A percentile compares a stretch with the other conserved stretches of the same genome.
phyloP scores from a whole-genome alignment of 495 filamentous ascomycete species.

The Penicillium fimorum region DNA sequence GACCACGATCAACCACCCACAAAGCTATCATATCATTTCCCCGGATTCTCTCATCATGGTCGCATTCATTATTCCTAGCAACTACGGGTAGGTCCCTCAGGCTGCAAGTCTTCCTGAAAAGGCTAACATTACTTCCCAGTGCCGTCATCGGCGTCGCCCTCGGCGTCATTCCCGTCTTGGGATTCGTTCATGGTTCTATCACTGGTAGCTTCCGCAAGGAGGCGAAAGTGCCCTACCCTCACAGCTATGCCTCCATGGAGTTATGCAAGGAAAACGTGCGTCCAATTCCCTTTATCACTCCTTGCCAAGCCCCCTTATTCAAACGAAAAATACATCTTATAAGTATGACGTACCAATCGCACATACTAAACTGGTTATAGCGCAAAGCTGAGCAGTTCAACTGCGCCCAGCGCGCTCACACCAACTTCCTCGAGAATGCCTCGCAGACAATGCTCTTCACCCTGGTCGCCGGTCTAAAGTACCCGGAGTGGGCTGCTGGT shows the following conservation, averaged over 20 bases:
- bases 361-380: slow-evolving; percentile 16
- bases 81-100: slow-evolving; percentile 47
- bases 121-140: slow-evolving; percentile 32
- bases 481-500: slow-evolving; percentile 52
- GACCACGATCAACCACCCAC: neutral
- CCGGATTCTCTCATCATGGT: slow-evolving; percentile 29
- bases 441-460: slow-evolving; percentile 55
- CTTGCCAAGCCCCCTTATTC: neutral
- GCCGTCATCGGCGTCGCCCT: slow-evolving; percentile 60
- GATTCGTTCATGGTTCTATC: slow-evolving; percentile 56
- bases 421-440: slow-evolving; percentile 68
- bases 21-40: neutral
- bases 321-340: neutral
- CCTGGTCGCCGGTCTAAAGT: slow-evolving; percentile 57
- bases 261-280: slow-evolving; percentile 54
- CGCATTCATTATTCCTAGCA: slow-evolving; percentile 44
- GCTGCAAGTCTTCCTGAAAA: neutral
- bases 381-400: slow-evolving; percentile 53
- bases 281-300: neutral
- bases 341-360: neutral
- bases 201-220: slow-evolving; percentile 47
- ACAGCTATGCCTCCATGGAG: slow-evolving; percentile 59
- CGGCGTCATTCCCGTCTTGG: slow-evolving; percentile 52
- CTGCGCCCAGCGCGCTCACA: slow-evolving; percentile 71
- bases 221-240: slow-evolving; percentile 61